A percentile compares a stretch with the other conserved stretches of the same genome.
phyloP scores from a whole-genome alignment of 2,329 filamentous ascomycete genomes.

The Domatiomyces globalis region DNA sequence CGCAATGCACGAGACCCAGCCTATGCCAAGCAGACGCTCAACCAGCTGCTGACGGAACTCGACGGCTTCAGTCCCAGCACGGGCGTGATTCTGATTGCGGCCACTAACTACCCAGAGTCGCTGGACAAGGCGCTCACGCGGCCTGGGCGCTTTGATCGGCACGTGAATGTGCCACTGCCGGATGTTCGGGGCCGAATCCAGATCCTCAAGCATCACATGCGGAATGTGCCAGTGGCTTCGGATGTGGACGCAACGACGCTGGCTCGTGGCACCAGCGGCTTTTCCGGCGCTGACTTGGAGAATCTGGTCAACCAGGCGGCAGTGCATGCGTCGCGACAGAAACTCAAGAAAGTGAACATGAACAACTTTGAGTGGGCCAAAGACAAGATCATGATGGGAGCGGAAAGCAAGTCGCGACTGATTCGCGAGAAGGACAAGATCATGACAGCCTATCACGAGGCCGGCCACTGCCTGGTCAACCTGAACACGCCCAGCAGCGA shows the following conservation, averaged over 20 bases:
- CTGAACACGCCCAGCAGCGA: constrained; percentile 64
- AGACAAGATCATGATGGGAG: constrained; percentile 95
- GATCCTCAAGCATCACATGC: constrained; percentile 85
- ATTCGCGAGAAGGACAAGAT: constrained; percentile 80
- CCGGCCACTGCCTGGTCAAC: constrained; percentile 81
- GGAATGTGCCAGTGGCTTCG: constrained; percentile 66
- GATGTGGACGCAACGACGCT: constrained; percentile 75
- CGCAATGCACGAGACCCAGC: constrained; percentile 84
- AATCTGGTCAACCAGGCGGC: constrained; percentile 95
- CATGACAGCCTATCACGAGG: constrained; percentile 92
- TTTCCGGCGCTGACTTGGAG: constrained; percentile 89
- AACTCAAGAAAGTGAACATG: constrained; percentile 59
- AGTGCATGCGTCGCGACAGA: constrained; percentile 80
- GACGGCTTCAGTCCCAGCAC: constrained; percentile 94
- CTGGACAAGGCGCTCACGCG: constrained; percentile 90
- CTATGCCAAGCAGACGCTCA: constrained; percentile 93
- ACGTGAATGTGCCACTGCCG: constrained; percentile 74
- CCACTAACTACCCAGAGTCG: constrained; percentile 88
- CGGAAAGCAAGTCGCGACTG: constrained; percentile 76
- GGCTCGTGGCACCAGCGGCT: constrained; percentile 75
- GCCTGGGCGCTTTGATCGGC: constrained; percentile 89
- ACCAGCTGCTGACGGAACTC: constrained; percentile 89
- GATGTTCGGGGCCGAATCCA: constrained; percentile 87
- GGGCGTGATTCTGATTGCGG: constrained; percentile 87
- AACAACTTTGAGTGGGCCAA: constrained; percentile 92